Conservation (phyloP, 106 monocot species). For the Dioscorea dumetorum region DNA sequence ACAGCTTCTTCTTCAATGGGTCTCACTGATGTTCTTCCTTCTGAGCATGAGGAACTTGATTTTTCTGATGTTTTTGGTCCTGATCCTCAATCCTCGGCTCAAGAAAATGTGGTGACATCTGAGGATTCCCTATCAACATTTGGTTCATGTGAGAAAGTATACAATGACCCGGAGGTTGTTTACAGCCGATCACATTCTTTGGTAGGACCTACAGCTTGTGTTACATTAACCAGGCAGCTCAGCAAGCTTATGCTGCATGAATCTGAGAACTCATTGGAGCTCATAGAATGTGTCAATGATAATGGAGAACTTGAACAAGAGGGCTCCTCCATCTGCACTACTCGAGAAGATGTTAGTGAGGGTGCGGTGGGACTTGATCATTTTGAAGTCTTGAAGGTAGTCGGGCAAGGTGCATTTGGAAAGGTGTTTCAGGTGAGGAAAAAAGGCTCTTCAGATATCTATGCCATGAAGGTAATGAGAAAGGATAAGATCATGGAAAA, state of each 20-base stretch:
- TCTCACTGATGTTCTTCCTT: slow-evolving; percentile 43
- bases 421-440: slow-evolving; percentile 97
- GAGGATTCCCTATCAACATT: slow-evolving; percentile 12
- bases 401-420: slow-evolving; percentile 98
- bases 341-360: slow-evolving; percentile 24
- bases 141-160: slow-evolving; percentile 35
- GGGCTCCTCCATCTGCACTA: background rate
- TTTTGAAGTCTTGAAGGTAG: slow-evolving; percentile 87
- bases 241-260: slow-evolving; percentile 52
- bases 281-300: slow-evolving; percentile 28
- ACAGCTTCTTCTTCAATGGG: slow-evolving; percentile 51
- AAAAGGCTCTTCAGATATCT: slow-evolving; percentile 91
- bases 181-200: slow-evolving; percentile 74
- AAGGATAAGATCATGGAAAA: slow-evolving; percentile 99
- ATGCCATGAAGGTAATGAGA: slow-evolving; percentile 99
- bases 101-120: slow-evolving; percentile 22
- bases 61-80: slow-evolving; percentile 97
- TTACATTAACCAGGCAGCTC: slow-evolving; percentile 38
- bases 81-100: slow-evolving; percentile 31
- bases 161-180: slow-evolving; percentile 63
- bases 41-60: slow-evolving; percentile 75
- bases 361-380: slow-evolving; percentile 76
- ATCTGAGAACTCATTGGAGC: slow-evolving; percentile 48
- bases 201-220: slow-evolving; percentile 72
- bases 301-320: slow-evolving; percentile 19